A percentile compares a stretch with the other conserved stretches of the same genome.
phyloP scores from a whole-genome alignment of 2,329 filamentous ascomycete genomes.

The Phaeophleospora eucalypticola region DNA sequence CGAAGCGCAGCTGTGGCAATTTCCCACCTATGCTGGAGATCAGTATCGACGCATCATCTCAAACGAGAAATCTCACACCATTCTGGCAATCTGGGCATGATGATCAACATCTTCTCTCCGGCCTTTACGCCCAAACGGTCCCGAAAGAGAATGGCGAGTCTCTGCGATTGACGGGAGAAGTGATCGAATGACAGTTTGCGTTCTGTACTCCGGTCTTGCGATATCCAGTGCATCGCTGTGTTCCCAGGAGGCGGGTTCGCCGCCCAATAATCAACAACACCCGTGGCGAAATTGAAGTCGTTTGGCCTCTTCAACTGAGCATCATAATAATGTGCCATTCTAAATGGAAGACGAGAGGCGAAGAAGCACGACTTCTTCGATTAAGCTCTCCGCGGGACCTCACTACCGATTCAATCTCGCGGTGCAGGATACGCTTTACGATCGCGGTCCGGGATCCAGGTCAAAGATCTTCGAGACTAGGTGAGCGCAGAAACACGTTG shows the following conservation, averaged over 20 bases:
- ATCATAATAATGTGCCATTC: constrained; percentile 30
- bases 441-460: too few species aligned
- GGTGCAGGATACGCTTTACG: too few species aligned
- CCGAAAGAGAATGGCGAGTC: constrained; percentile 34
- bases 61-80: constrained; percentile 19
- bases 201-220: constrained; percentile 30
- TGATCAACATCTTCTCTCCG: constrained; percentile 37
- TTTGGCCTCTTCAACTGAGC: constrained; percentile 19
- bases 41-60: not conserved
- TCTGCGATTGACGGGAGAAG: constrained; percentile 36
- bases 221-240: constrained; percentile 39
- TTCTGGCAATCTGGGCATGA: constrained; percentile 36
- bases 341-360: too few species aligned
- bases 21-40: constrained; percentile 34
- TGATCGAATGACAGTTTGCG: constrained; percentile 34
- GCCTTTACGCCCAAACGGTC: constrained; percentile 30
- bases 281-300: constrained; percentile 40
- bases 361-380: too few species aligned
- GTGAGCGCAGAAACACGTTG: too few species aligned
- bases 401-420: too few species aligned
- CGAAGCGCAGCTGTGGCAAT: constrained; percentile 37
- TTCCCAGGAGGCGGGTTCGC: constrained; percentile 21
- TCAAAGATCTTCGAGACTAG: too few species aligned
- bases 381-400: too few species aligned
- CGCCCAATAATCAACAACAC: constrained; percentile 42